These are phyloP conservation scores for Pichia thaimueangensis DNA, from an alignment of 805 yeast genomes.

Conservation along the genomic window DNA sequence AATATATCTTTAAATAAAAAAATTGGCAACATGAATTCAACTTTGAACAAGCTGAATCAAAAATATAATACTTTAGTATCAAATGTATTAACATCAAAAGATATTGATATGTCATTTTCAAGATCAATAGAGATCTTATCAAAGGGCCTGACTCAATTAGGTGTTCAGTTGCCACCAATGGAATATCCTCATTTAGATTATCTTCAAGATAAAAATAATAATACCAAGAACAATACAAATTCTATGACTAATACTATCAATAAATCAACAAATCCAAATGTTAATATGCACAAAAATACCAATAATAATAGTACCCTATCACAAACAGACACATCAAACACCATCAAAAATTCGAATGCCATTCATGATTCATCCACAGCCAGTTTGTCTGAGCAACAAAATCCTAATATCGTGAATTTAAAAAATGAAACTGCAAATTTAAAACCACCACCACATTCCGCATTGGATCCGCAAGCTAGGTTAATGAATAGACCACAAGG, in stretches of 20 bases:
- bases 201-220: not conserved
- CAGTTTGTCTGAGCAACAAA: not conserved
- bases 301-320: not conserved
- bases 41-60: conserved; percentile 38
- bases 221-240: not conserved
- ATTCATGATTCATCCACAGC: not conserved
- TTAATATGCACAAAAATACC: conserved; percentile 5
- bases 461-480: conserved; percentile 12
- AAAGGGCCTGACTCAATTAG: conserved; percentile 46
- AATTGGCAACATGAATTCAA: conserved; percentile 30
- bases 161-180: conserved; percentile 61
- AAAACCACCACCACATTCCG: not conserved
- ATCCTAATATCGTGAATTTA: not conserved
- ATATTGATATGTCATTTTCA: conserved; percentile 50
- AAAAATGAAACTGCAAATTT: not conserved
- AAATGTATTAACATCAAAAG: conserved; percentile 49
- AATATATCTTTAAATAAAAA: conserved; percentile 25
- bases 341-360: conserved; percentile 1
- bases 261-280: not conserved
- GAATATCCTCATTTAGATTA: conserved; percentile 40
- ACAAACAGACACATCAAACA: not conserved
- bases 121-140: conserved; percentile 46
- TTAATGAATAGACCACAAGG: conserved; percentile 28
- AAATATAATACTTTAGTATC: conserved; percentile 63
- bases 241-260: not conserved